Conservation (phyloP, 441 rosid species). For the Mallotus repandus region DNA sequence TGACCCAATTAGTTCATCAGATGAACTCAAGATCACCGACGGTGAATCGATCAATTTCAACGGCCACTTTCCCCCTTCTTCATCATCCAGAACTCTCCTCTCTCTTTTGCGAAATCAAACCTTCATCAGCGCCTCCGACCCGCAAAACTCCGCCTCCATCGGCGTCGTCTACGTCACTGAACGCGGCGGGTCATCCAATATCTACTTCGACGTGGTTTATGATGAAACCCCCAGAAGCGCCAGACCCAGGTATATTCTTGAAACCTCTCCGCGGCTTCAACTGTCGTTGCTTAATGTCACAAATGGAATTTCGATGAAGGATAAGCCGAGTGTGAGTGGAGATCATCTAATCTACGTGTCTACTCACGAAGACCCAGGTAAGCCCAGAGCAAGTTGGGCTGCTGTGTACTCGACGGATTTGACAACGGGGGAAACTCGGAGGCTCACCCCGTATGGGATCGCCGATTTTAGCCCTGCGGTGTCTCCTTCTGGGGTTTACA, state of each 20-base stretch:
- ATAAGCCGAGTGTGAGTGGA: conserved; percentile 61
- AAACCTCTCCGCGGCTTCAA: conserved; percentile 45
- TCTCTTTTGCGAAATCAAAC: conserved; percentile 38
- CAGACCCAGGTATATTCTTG: conserved; percentile 42
- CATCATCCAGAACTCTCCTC: conserved; percentile 33
- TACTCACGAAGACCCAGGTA: conserved; percentile 64
- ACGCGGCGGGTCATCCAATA: conserved; percentile 54
- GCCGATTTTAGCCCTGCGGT: conserved; percentile 90
- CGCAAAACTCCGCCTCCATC: conserved; percentile 28
- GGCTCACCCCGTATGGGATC: conserved; percentile 64
- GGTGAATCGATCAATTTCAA: conserved; percentile 73
- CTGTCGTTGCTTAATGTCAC: conserved; percentile 45
- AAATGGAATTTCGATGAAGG: conserved; percentile 60
- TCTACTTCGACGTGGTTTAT: conserved; percentile 59
- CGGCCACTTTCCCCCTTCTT: conserved; percentile 64
- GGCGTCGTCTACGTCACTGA: conserved; percentile 74
- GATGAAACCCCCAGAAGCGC: conserved; percentile 13
- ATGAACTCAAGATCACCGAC: conserved; percentile 63
- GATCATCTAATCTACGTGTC: conserved; percentile 68
- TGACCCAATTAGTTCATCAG: conserved; percentile 29
- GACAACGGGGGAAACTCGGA: conserved; percentile 57
- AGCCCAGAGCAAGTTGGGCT: conserved; percentile 74
- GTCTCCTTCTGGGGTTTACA: conserved; percentile 69
- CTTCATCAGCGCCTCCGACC: conserved; percentile 17
- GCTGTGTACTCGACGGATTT: conserved; percentile 78